A percentile compares a stretch with the other conserved stretches of the same genome.
Evolutionary conservation across 2,329 filamentous ascomycete genomes (phyloP).

Genomic region (Claviceps pusilla): DNA sequence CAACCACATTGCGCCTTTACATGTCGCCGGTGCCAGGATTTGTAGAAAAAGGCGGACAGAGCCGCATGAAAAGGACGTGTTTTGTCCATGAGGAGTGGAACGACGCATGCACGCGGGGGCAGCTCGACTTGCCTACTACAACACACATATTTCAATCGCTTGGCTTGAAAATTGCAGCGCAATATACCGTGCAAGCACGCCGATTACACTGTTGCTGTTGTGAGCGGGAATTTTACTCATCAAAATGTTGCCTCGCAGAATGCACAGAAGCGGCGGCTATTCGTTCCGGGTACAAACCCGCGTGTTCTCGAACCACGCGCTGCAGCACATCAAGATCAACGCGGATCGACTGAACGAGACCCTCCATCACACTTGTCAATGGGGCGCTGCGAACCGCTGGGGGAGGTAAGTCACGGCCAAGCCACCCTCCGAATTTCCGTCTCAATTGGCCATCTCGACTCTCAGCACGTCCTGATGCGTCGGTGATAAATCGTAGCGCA

Average conservation of each 20-base stretch:
- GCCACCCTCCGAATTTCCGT: not conserved
- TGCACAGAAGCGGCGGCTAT: not conserved
- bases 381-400: constrained; percentile 16
- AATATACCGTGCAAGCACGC: not conserved
- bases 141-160: not conserved
- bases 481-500: constrained; percentile 7
- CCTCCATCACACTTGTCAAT: constrained; percentile 20
- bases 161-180: not conserved
- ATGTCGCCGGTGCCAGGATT: not conserved
- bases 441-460: not conserved
- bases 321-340: constrained; percentile 12
- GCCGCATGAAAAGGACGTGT: not conserved
- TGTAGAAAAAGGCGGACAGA: not conserved
- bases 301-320: not conserved
- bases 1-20: no score
- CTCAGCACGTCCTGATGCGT: not conserved
- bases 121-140: not conserved
- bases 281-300: not conserved
- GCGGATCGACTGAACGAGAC: constrained; percentile 15
- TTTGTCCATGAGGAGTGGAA: not conserved
- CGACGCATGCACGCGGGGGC: not conserved
- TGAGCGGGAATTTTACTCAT: not conserved
- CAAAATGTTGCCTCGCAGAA: not conserved
- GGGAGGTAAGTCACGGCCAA: constrained; percentile 12
- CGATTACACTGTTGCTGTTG: not conserved